These are phyloP conservation scores for Talaromyces thailandensis DNA, from an alignment of 495 filamentous ascomycete species.

Conservation along the genomic window DNA sequence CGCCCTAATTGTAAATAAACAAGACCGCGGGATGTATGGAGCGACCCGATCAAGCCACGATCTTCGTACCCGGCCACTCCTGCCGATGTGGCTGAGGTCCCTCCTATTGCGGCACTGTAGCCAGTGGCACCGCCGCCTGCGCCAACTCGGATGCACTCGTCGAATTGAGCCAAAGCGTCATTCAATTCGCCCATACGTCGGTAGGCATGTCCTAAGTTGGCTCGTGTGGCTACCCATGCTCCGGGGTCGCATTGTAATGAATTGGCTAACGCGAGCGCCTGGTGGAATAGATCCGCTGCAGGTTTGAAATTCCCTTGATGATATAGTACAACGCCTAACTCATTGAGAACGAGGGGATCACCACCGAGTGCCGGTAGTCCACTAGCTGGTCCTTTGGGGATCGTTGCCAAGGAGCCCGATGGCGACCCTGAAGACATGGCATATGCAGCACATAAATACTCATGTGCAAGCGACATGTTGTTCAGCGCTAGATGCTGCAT, in stretches of 20 bases:
- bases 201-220: conserved; percentile 82
- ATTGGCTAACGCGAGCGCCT: conserved; percentile 65
- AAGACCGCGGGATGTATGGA: conserved; percentile 48
- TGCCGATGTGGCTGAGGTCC: conserved; percentile 25
- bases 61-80: conserved; percentile 40
- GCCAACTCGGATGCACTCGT: conserved; percentile 70
- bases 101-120: conserved; percentile 31
- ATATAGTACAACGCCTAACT: conserved; percentile 89
- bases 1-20: conserved; percentile 60
- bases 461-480: conserved; percentile 90
- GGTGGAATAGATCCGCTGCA: conserved; percentile 62
- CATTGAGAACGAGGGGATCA: conserved; percentile 88
- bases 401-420: conserved; percentile 17
- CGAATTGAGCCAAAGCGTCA: conserved; percentile 68
- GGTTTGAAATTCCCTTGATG: conserved; percentile 74
- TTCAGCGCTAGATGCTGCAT: conserved; percentile 98
- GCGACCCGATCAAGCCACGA: conserved; percentile 32
- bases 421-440: conserved; percentile 53
- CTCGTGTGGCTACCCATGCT: conserved; percentile 80
- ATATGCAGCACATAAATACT: conserved; percentile 87
- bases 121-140: conserved; percentile 56
- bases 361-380: conserved; percentile 35
- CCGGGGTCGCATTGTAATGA: conserved; percentile 72
- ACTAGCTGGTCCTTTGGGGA: conserved; percentile 38
- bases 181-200: conserved; percentile 61